These are phyloP conservation scores for Zygosaccharomyces siamensis DNA, from an alignment of 805 yeast species.

Conservation along the genomic window DNA sequence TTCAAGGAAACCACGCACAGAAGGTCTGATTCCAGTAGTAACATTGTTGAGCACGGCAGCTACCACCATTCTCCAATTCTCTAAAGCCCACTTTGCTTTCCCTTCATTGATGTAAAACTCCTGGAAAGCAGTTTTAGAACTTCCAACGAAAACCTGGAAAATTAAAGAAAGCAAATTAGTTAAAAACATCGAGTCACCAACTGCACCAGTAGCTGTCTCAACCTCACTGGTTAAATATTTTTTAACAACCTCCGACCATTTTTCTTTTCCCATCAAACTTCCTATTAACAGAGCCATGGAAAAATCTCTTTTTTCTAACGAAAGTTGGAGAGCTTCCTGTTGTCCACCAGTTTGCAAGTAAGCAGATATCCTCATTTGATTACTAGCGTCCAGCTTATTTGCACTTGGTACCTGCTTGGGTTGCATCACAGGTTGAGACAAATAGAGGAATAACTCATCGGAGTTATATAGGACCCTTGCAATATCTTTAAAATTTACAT, in stretches of 20 bases:
- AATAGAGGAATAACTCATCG: constrained; percentile 26
- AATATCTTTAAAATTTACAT: constrained; percentile 32
- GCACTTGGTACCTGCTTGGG: constrained; percentile 34
- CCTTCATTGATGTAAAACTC: constrained; percentile 40
- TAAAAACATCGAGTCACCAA: constrained; percentile 36
- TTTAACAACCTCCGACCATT: constrained; percentile 54
- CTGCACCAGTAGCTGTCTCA: constrained; percentile 40
- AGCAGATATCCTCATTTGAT: constrained; percentile 32
- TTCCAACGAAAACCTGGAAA: constrained; percentile 62
- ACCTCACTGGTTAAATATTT: constrained; percentile 50
- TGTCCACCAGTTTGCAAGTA: constrained; percentile 58
- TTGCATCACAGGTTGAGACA: constrained; percentile 22
- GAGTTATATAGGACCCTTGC: constrained; percentile 33
- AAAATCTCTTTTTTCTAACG: constrained; percentile 65
- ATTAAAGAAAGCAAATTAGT: constrained; percentile 47
- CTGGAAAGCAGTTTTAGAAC: constrained; percentile 47
- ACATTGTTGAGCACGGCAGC: constrained; percentile 39
- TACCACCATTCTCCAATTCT: constrained; percentile 49
- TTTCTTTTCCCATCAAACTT: constrained; percentile 56
- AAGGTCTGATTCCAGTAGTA: constrained; percentile 1
- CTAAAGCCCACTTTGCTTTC: constrained; percentile 46
- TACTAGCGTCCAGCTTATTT: constrained; percentile 36
- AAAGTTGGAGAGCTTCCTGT: constrained; percentile 57
- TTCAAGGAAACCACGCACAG: constrained; percentile 4
- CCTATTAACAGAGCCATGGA: constrained; percentile 72